Conservation (phyloP, 2,329 filamentous ascomycete species). For the Stemphylium beticola region DNA sequence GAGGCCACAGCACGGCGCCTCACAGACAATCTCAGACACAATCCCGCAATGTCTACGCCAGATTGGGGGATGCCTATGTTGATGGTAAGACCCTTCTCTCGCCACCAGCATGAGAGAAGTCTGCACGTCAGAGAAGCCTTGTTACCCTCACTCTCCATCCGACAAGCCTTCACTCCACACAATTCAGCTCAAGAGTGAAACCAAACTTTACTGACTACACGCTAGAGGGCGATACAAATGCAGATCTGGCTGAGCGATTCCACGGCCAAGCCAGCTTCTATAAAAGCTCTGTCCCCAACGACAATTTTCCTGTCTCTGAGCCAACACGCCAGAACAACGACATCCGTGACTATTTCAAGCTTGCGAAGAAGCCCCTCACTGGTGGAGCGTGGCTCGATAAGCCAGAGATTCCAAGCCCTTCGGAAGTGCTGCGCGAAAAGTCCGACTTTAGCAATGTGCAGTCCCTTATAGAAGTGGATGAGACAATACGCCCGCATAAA, state of each 20-base stretch:
- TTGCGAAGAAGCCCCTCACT: conserved; percentile 19
- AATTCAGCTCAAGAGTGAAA: neutral
- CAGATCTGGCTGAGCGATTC: conserved; percentile 24
- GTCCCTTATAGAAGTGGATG: conserved; percentile 27
- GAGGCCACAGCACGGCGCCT: conserved; percentile 1
- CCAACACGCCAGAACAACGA: conserved; percentile 28
- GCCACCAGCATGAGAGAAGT: neutral
- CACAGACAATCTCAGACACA: neutral
- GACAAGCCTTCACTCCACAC: no score
- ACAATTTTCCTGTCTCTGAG: conserved; percentile 20
- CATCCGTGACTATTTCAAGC: conserved; percentile 35
- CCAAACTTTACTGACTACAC: conserved; percentile 4
- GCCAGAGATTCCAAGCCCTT: conserved; percentile 62
- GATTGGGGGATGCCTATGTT: neutral
- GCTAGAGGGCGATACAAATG: conserved; percentile 27
- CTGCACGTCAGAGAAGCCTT: no score
- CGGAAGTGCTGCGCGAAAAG: conserved; percentile 55
- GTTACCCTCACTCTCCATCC: no score
- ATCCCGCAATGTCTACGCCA: conserved; percentile 17
- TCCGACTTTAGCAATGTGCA: conserved; percentile 3
- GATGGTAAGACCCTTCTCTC: conserved; percentile 16
- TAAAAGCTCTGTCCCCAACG: conserved; percentile 11
- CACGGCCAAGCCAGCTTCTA: neutral
- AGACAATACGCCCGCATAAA: conserved; percentile 37
- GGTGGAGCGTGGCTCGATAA: conserved; percentile 38